Evolutionary conservation across 257 asterid species (phyloP).

Genomic region (Solanum pennellii): DNA sequence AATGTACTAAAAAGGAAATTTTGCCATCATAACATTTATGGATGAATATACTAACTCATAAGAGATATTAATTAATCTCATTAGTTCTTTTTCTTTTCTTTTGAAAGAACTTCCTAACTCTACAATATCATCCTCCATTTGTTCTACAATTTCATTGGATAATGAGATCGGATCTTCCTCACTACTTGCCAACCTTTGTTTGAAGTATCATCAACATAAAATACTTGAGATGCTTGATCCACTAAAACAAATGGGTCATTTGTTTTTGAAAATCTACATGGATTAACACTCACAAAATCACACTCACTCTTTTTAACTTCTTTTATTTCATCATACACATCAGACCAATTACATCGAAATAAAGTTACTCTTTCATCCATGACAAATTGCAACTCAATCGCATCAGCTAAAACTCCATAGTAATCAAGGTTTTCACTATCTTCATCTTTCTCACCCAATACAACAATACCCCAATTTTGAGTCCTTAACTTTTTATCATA

Average conservation of each 20-base stretch:
- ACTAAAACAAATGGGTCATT: not conserved
- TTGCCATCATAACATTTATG: not conserved
- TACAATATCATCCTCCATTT: not conserved
- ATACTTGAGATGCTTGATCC: not conserved
- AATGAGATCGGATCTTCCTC: not conserved
- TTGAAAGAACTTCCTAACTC: not conserved
- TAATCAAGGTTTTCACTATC: not conserved
- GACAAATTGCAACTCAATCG: not conserved
- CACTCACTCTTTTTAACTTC: no score
- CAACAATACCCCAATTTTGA: not conserved
- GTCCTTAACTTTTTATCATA: not conserved
- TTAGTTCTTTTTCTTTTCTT: not conserved
- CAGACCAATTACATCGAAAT: not conserved
- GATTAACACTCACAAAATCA: not conserved
- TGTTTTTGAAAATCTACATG: no score
- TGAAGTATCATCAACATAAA: not conserved
- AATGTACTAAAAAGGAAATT: not conserved
- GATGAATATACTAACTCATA: not conserved
- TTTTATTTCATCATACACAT: not conserved
- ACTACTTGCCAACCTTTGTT: not conserved
- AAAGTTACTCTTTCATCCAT: not conserved
- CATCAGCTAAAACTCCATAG: not conserved
- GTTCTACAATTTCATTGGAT: no score
- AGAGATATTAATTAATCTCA: no score
- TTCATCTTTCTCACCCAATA: not conserved